Conservation (phyloP, 1,284 basidiomycete species). For the Pterulicium gracile region DNA sequence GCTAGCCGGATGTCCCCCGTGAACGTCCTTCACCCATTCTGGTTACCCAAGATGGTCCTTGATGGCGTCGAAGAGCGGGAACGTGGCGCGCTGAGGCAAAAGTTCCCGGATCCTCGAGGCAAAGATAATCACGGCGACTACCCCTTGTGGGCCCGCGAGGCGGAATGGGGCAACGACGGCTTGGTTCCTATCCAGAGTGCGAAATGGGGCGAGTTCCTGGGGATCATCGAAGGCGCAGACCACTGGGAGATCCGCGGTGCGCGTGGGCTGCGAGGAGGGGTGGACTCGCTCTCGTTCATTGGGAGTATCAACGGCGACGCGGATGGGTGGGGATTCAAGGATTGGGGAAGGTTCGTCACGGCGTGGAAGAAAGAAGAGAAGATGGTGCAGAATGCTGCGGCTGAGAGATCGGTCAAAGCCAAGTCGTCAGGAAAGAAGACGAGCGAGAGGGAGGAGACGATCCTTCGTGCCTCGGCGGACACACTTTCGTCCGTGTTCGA, state of each 20-base stretch:
- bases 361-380: constrained; percentile 47
- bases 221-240: constrained; percentile 83
- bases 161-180: constrained; percentile 88
- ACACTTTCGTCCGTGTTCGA: constrained; percentile 63
- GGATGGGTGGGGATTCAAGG: constrained; percentile 46
- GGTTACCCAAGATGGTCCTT: constrained; percentile 91
- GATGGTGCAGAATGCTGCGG: constrained; percentile 13
- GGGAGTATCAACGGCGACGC: constrained; percentile 20
- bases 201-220: constrained; percentile 90
- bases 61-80: constrained; percentile 66
- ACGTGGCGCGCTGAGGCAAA: constrained; percentile 23
- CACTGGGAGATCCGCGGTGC: constrained; percentile 96
- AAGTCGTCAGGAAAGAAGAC: constrained; percentile 7
- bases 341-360: constrained; percentile 51
- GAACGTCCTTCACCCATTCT: constrained; percentile 88
- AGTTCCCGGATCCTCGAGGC: constrained; percentile 11
- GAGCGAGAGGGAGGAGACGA: constrained; percentile 36
- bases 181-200: constrained; percentile 86
- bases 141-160: constrained; percentile 34
- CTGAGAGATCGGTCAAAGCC: background rate
- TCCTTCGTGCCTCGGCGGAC: constrained; percentile 57
- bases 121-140: constrained; percentile 7
- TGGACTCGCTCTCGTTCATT: constrained; percentile 40
- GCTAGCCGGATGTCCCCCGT: constrained; percentile 70
- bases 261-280: constrained; percentile 50